Evolutionary conservation across 179 eudicot species (phyloP).

Genomic region (Beta corolliflora): DNA sequence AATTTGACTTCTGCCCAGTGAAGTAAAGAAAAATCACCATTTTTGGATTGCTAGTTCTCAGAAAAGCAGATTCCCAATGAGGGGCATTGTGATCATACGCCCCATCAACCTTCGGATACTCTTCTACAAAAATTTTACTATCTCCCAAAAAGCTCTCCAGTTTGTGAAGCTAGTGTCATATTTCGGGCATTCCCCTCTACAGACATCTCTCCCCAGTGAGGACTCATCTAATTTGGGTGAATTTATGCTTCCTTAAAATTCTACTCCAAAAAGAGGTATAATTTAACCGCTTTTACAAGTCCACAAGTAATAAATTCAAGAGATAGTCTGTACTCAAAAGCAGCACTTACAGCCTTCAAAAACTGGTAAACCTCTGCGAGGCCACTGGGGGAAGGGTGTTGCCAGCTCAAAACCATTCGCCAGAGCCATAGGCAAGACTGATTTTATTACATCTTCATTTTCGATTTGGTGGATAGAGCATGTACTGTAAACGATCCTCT

Average conservation of each 20-base stretch:
- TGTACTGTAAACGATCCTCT: slow-evolving; percentile 93
- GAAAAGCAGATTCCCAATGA: not conserved
- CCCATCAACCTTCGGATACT: not conserved
- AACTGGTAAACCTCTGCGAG: slow-evolving; percentile 90
- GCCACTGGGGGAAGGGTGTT: slow-evolving; percentile 79
- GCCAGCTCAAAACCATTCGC: slow-evolving; percentile 70
- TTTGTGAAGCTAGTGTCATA: not conserved
- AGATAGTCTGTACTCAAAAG: not conserved
- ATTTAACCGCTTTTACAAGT: not conserved
- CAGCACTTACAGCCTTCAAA: slow-evolving; percentile 80
- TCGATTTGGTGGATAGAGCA: slow-evolving; percentile 90
- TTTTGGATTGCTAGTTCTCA: not conserved
- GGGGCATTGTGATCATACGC: not conserved
- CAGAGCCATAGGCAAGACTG: slow-evolving; percentile 65
- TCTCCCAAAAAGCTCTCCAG: not conserved
- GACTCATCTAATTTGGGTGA: not conserved
- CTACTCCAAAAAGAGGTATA: not conserved
- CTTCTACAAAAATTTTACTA: not conserved
- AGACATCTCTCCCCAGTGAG: not conserved
- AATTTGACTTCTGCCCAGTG: not conserved
- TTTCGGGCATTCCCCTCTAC: not conserved
- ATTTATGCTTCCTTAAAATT: not conserved
- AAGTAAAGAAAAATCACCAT: not conserved
- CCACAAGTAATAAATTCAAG: not conserved
- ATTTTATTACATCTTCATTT: slow-evolving; percentile 87